Conservation (phyloP, 1,284 basidiomycete genomes). For the Ganoderma meredithae region DNA sequence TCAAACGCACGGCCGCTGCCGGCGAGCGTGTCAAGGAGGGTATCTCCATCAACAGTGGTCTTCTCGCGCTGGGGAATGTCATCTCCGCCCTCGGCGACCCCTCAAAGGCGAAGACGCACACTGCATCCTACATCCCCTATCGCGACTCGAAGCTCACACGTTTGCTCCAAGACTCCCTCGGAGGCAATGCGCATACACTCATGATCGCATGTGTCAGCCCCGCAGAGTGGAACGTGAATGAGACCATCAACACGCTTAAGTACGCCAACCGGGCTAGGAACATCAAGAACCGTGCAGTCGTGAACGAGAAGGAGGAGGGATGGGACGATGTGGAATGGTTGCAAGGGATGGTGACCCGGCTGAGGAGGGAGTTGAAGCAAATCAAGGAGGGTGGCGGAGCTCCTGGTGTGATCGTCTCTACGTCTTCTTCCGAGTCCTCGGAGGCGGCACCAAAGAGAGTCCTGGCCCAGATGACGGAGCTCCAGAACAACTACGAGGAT, state of each 20-base stretch:
- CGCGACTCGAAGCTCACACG: slow-evolving; percentile 97
- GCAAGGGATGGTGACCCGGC: slow-evolving; percentile 82
- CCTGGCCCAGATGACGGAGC: slow-evolving; percentile 76
- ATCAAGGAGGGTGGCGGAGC: slow-evolving; percentile 71
- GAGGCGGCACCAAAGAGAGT: slow-evolving; percentile 77
- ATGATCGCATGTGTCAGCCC: slow-evolving; percentile 99
- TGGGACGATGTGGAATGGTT: slow-evolving; percentile 99
- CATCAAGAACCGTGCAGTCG: slow-evolving; percentile 94
- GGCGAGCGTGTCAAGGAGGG: slow-evolving; percentile 98
- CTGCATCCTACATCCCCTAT: slow-evolving; percentile 90
- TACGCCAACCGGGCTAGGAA: slow-evolving; percentile 98
- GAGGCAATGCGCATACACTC: slow-evolving; percentile 96
- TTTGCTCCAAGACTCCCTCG: slow-evolving; percentile 95
- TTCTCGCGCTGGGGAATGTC: slow-evolving; percentile 96
- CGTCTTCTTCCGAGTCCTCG: slow-evolving; percentile 24
- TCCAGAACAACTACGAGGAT: slow-evolving; percentile 85
- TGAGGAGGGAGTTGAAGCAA: slow-evolving; percentile 86
- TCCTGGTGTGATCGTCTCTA: slow-evolving; percentile 31
- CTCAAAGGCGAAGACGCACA: slow-evolving; percentile 76
- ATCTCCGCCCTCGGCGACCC: slow-evolving; percentile 99
- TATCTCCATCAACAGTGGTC: slow-evolving; percentile 96
- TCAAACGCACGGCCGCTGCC: slow-evolving; percentile 92
- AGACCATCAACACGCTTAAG: slow-evolving; percentile 97
- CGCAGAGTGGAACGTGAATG: slow-evolving; percentile 93
- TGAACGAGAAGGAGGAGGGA: slow-evolving; percentile 95